Evolutionary conservation across 169 alveolate species (phyloP).

Genomic region (Plasmodium blacklocki): DNA sequence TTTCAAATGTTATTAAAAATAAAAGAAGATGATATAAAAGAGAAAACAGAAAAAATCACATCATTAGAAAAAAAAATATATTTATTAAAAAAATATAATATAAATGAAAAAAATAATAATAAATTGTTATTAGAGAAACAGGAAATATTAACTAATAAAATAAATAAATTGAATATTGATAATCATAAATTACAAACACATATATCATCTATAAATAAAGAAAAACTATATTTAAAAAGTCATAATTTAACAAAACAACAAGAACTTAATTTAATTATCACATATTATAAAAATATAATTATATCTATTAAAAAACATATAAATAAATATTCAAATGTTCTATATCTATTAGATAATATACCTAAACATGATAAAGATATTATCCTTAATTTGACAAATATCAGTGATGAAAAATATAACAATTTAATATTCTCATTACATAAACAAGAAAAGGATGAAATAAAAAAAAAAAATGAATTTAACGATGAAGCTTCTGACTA

Average conservation of each 20-base stretch:
- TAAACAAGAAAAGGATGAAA: not conserved
- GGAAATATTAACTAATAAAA: not conserved
- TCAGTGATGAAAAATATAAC: not conserved
- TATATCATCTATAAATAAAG: slow-evolving; percentile 24
- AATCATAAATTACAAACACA: slow-evolving; percentile 18
- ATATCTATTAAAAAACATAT: slow-evolving; percentile 8
- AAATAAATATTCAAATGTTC: slow-evolving; percentile 24
- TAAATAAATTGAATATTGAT: slow-evolving; percentile 4
- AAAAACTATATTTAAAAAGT: slow-evolving; percentile 29
- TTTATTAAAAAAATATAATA: slow-evolving; percentile 24
- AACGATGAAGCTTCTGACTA: not conserved
- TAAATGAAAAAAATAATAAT: slow-evolving; percentile 20
- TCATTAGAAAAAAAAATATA: slow-evolving; percentile 15
- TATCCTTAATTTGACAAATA: slow-evolving; percentile 10
- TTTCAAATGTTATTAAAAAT: slow-evolving; percentile 19
- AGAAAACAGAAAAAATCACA: slow-evolving; percentile 12
- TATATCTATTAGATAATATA: slow-evolving; percentile 20
- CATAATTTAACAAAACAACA: slow-evolving; percentile 8
- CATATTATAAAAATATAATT: slow-evolving; percentile 12
- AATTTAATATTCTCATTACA: slow-evolving; percentile 6
- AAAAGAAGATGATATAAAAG: slow-evolving; percentile 42
- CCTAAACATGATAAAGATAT: slow-evolving; percentile 3
- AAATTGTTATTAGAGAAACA: slow-evolving; percentile 23
- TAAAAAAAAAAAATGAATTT: not conserved
- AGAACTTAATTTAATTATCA: slow-evolving; percentile 10